phyloP scores from a whole-genome alignment of 75 land plant species.

The Isoetes taiwanensis region DNA sequence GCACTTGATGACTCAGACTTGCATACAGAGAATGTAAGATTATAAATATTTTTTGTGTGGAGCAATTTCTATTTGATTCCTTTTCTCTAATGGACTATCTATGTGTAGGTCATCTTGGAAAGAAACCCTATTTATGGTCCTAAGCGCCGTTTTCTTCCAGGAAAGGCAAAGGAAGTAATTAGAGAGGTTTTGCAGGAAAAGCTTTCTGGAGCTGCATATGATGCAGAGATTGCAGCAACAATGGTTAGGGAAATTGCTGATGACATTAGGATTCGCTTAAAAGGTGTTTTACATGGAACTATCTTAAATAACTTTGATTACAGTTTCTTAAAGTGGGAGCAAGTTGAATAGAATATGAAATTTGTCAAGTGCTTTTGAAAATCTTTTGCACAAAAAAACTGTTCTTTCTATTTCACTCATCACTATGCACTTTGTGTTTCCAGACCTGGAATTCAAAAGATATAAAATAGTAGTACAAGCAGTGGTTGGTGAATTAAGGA shows the following conservation, averaged over 20 bases:
- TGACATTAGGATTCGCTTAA: neutral
- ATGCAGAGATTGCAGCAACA: neutral
- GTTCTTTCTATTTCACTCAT: too few relatives aligned
- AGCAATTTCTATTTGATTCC: too few relatives aligned
- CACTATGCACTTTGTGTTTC: neutral
- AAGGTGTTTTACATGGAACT: neutral
- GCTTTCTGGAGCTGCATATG: conserved; percentile 1
- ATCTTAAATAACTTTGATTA: neutral
- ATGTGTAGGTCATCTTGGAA: too few relatives aligned
- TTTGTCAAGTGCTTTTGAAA: too few relatives aligned
- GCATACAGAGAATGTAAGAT: too few relatives aligned
- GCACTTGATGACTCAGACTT: too few relatives aligned
- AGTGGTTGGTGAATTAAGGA: neutral
- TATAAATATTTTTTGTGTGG: too few relatives aligned
- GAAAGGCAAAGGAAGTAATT: neutral
- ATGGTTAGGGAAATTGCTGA: neutral
- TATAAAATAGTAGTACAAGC: conserved; percentile 7
- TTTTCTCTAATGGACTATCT: too few relatives aligned
- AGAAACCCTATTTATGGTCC: too few relatives aligned
- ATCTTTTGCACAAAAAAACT: too few relatives aligned
- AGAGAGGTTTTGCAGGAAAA: neutral
- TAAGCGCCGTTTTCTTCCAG: conserved; percentile 1
- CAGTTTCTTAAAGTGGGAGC: too few relatives aligned
- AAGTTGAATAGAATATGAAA: too few relatives aligned
- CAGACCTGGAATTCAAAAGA: neutral